A percentile compares a stretch with the other conserved stretches of the same genome.
phyloP scores from a whole-genome alignment of 441 rosid genomes.

The Isatis lusitanica region DNA sequence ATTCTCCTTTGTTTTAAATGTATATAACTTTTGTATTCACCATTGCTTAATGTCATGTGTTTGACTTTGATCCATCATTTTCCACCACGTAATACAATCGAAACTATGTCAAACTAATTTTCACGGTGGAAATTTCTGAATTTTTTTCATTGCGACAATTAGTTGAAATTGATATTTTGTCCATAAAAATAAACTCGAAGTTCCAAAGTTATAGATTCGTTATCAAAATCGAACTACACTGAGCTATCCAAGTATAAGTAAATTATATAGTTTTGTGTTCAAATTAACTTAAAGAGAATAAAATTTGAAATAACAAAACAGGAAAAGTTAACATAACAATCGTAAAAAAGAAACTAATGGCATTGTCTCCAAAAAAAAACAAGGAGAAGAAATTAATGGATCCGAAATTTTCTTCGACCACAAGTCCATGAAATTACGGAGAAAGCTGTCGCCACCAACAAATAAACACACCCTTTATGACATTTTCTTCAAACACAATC shows the following conservation, averaged over 20 bases:
- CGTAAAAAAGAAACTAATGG: background rate
- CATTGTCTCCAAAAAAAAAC: background rate
- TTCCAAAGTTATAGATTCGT: background rate
- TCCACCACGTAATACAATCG: conserved; percentile 5
- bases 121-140: background rate
- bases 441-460: conserved; percentile 13
- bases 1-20: background rate
- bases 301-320: background rate
- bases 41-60: background rate
- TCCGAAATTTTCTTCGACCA: background rate
- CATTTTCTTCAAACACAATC: conserved; percentile 2
- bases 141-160: no score
- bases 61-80: background rate
- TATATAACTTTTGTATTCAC: background rate
- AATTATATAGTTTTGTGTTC: no score
- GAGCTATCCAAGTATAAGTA: background rate
- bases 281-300: background rate
- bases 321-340: background rate
- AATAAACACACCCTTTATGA: conserved; percentile 7
- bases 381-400: background rate
- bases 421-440: conserved; percentile 26
- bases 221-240: background rate
- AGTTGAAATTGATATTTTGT: background rate
- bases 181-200: background rate
- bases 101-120: background rate